These are phyloP conservation scores for Cryphonectria radicalis DNA, from an alignment of 2,329 filamentous ascomycete genomes.

Conservation along the genomic window DNA sequence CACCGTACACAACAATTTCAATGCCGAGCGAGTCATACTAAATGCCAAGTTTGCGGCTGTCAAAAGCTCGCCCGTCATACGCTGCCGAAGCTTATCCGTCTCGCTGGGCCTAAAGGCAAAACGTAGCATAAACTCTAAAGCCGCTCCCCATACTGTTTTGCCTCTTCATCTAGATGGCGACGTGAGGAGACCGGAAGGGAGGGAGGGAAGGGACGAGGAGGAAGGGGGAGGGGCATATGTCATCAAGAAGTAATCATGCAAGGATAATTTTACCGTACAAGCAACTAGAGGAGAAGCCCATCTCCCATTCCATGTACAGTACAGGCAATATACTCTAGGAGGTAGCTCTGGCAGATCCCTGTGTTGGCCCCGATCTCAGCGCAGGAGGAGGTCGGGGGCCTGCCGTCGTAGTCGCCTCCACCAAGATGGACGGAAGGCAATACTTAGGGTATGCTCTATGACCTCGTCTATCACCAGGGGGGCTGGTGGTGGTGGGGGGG, in stretches of 20 bases:
- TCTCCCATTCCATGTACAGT: not conserved
- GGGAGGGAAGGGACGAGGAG: too few species aligned
- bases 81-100: not conserved
- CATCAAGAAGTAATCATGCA: not conserved
- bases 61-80: not conserved
- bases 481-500: not conserved
- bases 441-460: not conserved
- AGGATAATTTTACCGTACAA: not conserved
- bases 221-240: not conserved
- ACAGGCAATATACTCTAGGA: not conserved
- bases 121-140: not conserved
- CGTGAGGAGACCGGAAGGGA: not conserved
- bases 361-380: not conserved
- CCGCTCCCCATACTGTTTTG: not conserved
- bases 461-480: not conserved
- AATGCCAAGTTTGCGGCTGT: conserved; percentile 3
- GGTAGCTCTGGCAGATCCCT: not conserved
- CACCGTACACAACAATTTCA: not conserved
- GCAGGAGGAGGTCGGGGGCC: not conserved
- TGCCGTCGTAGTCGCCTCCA: not conserved
- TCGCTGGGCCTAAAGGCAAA: not conserved
- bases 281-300: not conserved
- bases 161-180: not conserved
- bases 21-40: not conserved
- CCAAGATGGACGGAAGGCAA: not conserved